Base-by-base conservation (phyloP, 2,329 filamentous ascomycete species). In the Sphaerulina populicola region DNA sequence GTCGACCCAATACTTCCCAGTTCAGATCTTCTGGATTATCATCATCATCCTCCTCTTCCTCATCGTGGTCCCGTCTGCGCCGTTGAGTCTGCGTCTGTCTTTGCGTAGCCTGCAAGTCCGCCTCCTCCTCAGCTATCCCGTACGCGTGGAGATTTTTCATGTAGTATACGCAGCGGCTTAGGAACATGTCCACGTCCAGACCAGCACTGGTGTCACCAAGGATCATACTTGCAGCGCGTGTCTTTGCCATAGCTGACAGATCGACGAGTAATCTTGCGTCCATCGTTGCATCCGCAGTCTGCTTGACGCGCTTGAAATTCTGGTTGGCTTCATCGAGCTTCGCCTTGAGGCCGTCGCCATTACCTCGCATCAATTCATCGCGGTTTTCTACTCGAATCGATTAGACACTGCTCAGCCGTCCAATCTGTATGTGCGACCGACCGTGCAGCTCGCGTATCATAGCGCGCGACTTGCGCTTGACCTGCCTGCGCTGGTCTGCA, bases 251-350 rank as follows among this genome's bases (percentile, higher is more conserved):
- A 57, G 96, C 89, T 4, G 87, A 86, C 0, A 87, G 82, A 57
- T 79, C 82, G 44, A 95, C 85, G 3, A 97, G 77, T 23, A 94
- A 75, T n/a, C 86, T 82, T 0, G 91, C 89, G 66, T 98, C 93
- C 54, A 94, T 83, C 0, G 86, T 87, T 0, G 93, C 93, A 66
- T 97, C 93, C 2, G 83, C 82, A 0, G 93, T 95, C 71, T 96
- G 90, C 62, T 78, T 68, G 21, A 97, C 72, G 1, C 82, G 81
- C 8, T 84, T 74, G 52, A 78, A 73, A 12, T 95, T 72, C 1
- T 82, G 81, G 21, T 76, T 75, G 1, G 66, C 66, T n/a, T 57
- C 51, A 31, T 61, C 54, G 18, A 69, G 53, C 7, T 59, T 62
- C 4, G 56, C 47, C 15, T 38, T 46, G 14, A 60, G 87, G 58